phyloP scores from a whole-genome alignment of 2,329 filamentous ascomycete species.

The Colletotrichum brevisporum region DNA sequence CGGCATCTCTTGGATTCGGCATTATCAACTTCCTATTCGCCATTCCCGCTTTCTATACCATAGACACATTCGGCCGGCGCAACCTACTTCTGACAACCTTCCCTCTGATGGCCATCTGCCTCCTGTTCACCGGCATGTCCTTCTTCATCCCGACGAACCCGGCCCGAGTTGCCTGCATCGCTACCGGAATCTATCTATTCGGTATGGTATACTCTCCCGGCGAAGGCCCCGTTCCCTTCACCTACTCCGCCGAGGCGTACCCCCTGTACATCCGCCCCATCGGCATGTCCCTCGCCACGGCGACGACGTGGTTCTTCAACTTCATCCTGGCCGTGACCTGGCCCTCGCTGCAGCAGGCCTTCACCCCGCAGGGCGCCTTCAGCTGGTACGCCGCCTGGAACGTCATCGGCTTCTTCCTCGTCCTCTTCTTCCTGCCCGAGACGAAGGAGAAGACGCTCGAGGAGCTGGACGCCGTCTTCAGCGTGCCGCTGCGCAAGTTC shows the following conservation, averaged over 20 bases:
- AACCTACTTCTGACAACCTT: slow-evolving; percentile 70
- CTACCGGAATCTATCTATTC: slow-evolving; percentile 56
- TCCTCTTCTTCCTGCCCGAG: slow-evolving; percentile 52
- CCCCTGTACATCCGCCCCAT: slow-evolving; percentile 69
- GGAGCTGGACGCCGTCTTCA: slow-evolving; percentile 52
- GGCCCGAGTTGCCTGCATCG: slow-evolving; percentile 51
- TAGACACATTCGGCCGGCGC: slow-evolving; percentile 71
- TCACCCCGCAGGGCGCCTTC: slow-evolving; percentile 54
- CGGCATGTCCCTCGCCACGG: slow-evolving; percentile 63
- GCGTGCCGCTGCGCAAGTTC: slow-evolving; percentile 34
- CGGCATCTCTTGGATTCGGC: slow-evolving; percentile 70
- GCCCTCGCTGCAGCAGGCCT: slow-evolving; percentile 44
- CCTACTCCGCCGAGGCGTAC: slow-evolving; percentile 72
- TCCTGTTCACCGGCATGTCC: slow-evolving; percentile 67
- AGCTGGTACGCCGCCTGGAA: slow-evolving; percentile 57
- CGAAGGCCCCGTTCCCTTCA: slow-evolving; percentile 71
- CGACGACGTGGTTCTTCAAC: slow-evolving; percentile 58
- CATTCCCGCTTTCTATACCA: slow-evolving; percentile 70
- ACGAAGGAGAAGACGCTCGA: slow-evolving; percentile 53
- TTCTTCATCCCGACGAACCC: slow-evolving; percentile 55
- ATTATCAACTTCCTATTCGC: slow-evolving; percentile 72
- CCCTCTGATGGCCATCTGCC: slow-evolving; percentile 68
- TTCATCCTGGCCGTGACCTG: slow-evolving; percentile 54
- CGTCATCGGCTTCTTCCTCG: slow-evolving; percentile 50
- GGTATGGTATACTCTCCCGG: slow-evolving; percentile 62